Base-by-base conservation (phyloP, 2,329 filamentous ascomycete genomes). In the Diaporthe sp. region DNA sequence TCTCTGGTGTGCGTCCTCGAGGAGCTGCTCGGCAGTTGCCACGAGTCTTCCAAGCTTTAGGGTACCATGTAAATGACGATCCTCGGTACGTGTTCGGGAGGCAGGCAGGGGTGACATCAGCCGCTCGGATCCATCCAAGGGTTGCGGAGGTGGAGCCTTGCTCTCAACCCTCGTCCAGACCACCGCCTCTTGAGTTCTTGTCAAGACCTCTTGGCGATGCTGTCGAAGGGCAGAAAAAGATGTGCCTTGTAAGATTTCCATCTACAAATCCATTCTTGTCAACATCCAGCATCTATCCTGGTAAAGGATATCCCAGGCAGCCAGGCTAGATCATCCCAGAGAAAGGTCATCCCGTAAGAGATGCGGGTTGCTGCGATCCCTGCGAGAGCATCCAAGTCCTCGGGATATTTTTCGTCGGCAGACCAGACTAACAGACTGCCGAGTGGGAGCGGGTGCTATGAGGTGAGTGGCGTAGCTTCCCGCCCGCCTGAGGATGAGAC, bases 391-490 rank as follows among this genome's bases (percentile, higher is more conserved):
- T 37, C 22, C 30, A 27, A 12, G 22, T 19, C 22, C 19, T 25
- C 30, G 42, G 42, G 22, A 66, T 15, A 51, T 51, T 32, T 25
- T 35, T n/a, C 32, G 47, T 51, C 61, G 3, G 35, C 15, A 61
- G 25, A 30, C 56, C 44, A n/a, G 25, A 30, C 56, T 61, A 44
- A 19, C 56, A 59, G 35, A 27, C 35, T n/a, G n/a, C n/a, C n/a
- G n/a, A n/a, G 6, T 19, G 44, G n/a, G 53, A 68, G 63, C 53
- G 63, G 63, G 63, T 68, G 63, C 63, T 63, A 71, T 71, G 70
- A 71, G 70, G 70, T 71, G 56, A 47, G 59, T 71, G 70, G 70
- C 70, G 70, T 71, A 35, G 56, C n/a, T 44, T 51, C 56, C 47
- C 56, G 63, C 50, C 69, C 44, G 50, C 44, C 50, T 32, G 35